Conservation (phyloP, 768 basidiomycete genomes). For the Hygrocybe punicea region DNA sequence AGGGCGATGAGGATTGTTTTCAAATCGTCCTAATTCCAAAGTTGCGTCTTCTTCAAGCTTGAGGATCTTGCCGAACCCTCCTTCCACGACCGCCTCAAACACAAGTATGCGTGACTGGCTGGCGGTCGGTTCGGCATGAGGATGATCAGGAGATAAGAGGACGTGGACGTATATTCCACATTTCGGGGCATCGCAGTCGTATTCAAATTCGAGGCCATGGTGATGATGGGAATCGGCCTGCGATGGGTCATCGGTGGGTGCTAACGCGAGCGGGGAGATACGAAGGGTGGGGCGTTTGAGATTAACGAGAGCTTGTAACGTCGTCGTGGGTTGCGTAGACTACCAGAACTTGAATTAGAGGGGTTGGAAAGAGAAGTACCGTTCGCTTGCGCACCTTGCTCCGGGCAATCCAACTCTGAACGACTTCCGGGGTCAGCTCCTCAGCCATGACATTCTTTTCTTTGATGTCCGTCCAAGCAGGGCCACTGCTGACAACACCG, state of each 20-base stretch:
- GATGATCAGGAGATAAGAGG: conserved; percentile 62
- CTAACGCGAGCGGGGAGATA: conserved; percentile 56
- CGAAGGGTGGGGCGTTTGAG: conserved; percentile 86
- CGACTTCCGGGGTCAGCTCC: conserved; percentile 75
- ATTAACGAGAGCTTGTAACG: conserved; percentile 91
- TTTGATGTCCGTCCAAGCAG: conserved; percentile 62
- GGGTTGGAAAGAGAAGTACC: conserved; percentile 8
- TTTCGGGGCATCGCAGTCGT: conserved; percentile 85
- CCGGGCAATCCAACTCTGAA: conserved; percentile 81
- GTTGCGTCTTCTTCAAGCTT: conserved; percentile 74
- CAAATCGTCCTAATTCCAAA: conserved; percentile 77
- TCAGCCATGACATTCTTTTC: conserved; percentile 66
- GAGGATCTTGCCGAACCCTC: conserved; percentile 77
- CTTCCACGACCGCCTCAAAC: conserved; percentile 65
- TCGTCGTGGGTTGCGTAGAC: conserved; percentile 84
- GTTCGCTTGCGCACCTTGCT: conserved; percentile 71
- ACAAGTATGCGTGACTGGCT: conserved; percentile 49
- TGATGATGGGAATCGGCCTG: conserved; percentile 52
- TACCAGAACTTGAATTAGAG: conserved; percentile 26
- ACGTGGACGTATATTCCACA: conserved; percentile 79
- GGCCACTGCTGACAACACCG: conserved; percentile 65
- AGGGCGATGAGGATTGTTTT: conserved; percentile 33
- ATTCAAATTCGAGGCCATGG: conserved; percentile 86
- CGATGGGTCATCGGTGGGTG: conserved; percentile 44
- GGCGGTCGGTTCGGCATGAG: conserved; percentile 41